A percentile compares a stretch with the other conserved stretches of the same genome.
phyloP scores from a whole-genome alignment of 2,329 filamentous ascomycete genomes.

The Stromatinia cepivora region DNA sequence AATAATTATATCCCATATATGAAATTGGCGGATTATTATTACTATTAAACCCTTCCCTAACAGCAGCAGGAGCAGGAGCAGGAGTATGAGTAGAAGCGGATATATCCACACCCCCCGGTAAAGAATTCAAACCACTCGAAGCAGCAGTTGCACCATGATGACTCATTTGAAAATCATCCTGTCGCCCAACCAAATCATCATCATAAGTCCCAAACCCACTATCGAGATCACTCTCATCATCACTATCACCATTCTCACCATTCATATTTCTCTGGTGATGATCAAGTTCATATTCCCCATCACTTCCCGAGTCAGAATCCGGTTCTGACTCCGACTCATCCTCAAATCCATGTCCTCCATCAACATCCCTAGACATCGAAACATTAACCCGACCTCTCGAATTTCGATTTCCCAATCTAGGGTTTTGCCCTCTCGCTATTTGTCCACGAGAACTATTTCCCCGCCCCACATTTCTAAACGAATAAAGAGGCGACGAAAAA shows the following conservation, averaged over 20 bases:
- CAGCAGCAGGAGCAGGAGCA: neutral
- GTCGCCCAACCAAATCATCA: neutral
- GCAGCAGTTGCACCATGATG: neutral
- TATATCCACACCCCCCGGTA: no score
- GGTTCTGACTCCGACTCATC: neutral
- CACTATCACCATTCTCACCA: neutral
- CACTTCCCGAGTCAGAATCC: neutral
- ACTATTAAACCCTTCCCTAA: neutral
- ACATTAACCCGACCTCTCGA: neutral
- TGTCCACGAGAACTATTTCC: neutral
- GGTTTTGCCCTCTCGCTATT: neutral
- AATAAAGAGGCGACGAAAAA: neutral
- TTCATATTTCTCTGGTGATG: neutral
- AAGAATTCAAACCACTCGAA: neutral
- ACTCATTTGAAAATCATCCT: neutral
- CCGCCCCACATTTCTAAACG: neutral
- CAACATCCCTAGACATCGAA: neutral
- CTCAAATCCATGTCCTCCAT: no score
- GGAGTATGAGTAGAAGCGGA: neutral
- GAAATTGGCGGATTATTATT: neutral
- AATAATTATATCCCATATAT: neutral
- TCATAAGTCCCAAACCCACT: conserved; percentile 12
- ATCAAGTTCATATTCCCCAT: neutral
- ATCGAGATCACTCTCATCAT: conserved; percentile 18
- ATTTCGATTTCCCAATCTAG: neutral